Conservation (phyloP, 352 stramenopile species). For the Globisporangium acanthophoron region DNA sequence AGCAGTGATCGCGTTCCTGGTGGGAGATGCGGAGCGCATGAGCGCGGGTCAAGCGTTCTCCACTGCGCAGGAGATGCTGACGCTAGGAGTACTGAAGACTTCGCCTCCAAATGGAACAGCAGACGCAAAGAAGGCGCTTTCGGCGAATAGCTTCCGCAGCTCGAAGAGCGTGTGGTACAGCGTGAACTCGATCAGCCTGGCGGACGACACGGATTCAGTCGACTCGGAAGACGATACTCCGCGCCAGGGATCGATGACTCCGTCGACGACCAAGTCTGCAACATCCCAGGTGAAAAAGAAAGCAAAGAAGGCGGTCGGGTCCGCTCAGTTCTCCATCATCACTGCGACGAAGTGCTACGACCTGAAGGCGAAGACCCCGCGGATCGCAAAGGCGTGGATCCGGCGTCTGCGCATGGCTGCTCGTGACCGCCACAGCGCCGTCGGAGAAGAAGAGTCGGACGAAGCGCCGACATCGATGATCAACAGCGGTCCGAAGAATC, state of each 20-base stretch:
- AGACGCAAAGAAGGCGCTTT: constrained; percentile 15
- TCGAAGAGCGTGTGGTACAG: constrained; percentile 78
- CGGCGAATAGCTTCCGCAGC: constrained; percentile 54
- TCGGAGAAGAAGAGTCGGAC: constrained; percentile 14
- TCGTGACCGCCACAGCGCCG: constrained; percentile 19
- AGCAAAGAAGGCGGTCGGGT: constrained; percentile 21
- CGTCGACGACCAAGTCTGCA: constrained; percentile 22
- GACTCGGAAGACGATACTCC: constrained; percentile 56
- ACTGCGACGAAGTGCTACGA: constrained; percentile 84
- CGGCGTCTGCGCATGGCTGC: constrained; percentile 57
- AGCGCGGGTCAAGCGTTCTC: constrained; percentile 62
- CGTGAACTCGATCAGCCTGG: constrained; percentile 72
- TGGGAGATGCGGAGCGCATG: constrained; percentile 45
- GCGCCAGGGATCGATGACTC: constrained; percentile 12
- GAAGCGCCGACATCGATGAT: constrained; percentile 24
- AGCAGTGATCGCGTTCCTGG: constrained; percentile 70
- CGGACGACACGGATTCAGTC: constrained; percentile 63
- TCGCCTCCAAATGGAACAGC: constrained; percentile 17
- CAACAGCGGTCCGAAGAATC: constrained; percentile 21
- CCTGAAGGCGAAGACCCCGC: constrained; percentile 71
- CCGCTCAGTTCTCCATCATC: constrained; percentile 85
- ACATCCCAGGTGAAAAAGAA: constrained; percentile 13
- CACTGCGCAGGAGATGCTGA: constrained; percentile 71
- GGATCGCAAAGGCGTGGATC: constrained; percentile 69
- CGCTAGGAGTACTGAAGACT: constrained; percentile 58